Evolutionary conservation across 345 rosid species (phyloP).

Genomic region (Salix dunnii): DNA sequence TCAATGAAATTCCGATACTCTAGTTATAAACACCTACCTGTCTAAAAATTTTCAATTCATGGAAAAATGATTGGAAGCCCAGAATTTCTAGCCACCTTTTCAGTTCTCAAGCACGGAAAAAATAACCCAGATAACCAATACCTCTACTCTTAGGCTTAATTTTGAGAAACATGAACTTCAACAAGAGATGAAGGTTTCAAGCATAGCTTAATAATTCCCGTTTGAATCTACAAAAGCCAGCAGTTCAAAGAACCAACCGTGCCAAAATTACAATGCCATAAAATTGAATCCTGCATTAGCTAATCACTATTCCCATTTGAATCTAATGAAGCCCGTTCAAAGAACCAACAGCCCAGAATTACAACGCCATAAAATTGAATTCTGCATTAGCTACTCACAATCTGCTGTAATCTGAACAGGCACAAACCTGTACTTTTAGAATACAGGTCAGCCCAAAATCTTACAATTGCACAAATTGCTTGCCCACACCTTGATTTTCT

Average conservation of each 20-base stretch:
- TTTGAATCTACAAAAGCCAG: neutral
- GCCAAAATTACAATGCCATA: neutral
- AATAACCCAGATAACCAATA: neutral
- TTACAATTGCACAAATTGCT: neutral
- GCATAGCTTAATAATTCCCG: neutral
- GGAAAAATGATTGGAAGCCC: neutral
- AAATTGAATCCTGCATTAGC: neutral
- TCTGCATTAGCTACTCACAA: neutral
- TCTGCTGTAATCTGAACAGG: neutral
- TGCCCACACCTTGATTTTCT: neutral
- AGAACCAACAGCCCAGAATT: neutral
- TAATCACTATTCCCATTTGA: neutral
- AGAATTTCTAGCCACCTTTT: neutral
- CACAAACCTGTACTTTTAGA: neutral
- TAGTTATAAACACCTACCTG: neutral
- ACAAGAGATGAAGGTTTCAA: neutral
- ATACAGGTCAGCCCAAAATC: neutral
- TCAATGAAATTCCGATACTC: neutral
- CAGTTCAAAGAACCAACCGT: neutral
- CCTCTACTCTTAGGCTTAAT: neutral
- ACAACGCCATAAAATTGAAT: neutral
- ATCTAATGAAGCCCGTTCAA: neutral
- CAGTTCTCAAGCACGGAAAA: neutral
- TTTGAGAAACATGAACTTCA: neutral
- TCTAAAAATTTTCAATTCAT: neutral